A percentile compares a stretch with the other conserved stretches of the same genome.
Conservation (phyloP, 2,329 filamentous ascomycete genomes). For the Penicillium sp. region DNA sequence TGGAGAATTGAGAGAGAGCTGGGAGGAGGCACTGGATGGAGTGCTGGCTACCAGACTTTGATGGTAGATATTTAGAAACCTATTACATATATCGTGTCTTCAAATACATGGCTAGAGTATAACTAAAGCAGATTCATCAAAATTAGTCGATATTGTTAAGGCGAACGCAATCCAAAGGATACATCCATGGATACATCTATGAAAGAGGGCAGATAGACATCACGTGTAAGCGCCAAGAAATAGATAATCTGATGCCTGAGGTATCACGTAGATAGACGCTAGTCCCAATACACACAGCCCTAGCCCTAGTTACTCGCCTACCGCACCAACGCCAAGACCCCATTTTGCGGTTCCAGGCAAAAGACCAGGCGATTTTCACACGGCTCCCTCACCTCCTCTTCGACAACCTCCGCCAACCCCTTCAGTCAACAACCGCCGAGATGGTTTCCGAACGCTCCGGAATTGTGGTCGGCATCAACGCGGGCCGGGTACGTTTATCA, state of each 20-base stretch:
- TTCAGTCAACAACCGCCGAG: slow-evolving; percentile 41
- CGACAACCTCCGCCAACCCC: slow-evolving; percentile 39
- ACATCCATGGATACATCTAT: not conserved
- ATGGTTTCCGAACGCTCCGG: slow-evolving; percentile 54
- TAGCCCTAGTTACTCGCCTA: slow-evolving; percentile 43
- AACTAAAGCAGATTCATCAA: not conserved
- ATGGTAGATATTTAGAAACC: not conserved
- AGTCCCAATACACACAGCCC: slow-evolving; percentile 25
- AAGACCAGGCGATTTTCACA: slow-evolving; percentile 28
- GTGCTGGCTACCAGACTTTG: slow-evolving; percentile 35
- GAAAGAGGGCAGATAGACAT: not conserved
- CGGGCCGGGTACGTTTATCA: slow-evolving; percentile 63
- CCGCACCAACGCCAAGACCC: slow-evolving; percentile 38
- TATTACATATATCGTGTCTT: not conserved
- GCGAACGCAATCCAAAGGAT: not conserved
- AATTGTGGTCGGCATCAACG: slow-evolving; percentile 62
- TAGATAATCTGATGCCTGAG: not conserved
- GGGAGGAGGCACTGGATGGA: slow-evolving; percentile 47
- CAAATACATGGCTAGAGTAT: not conserved
- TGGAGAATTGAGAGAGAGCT: slow-evolving; percentile 48
- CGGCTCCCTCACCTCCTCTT: slow-evolving; percentile 29
- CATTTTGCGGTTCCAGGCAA: slow-evolving; percentile 27
- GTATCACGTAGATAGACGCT: not conserved
- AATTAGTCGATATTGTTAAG: not conserved
- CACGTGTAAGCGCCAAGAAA: slow-evolving; percentile 3